Evolutionary conservation across 257 asterid genomes (phyloP).

Genomic region (Solanum lycopersicoides): DNA sequence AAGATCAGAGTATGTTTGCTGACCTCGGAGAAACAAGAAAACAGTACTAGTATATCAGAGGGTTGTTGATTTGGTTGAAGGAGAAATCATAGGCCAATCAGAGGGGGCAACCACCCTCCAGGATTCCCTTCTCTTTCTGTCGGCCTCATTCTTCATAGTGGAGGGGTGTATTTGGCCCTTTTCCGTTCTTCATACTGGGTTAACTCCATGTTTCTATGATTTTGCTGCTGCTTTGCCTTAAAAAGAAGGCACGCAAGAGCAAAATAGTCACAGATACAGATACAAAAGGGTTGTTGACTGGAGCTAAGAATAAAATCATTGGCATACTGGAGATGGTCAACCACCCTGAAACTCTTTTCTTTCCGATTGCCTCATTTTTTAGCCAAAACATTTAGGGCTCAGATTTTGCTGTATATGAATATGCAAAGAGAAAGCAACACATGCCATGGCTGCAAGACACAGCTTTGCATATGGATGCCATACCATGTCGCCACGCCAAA

Average conservation of each 20-base stretch:
- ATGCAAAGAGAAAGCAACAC: neutral
- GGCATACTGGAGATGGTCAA: neutral
- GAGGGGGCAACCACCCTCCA: neutral
- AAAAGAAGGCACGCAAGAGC: neutral
- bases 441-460: slow-evolving; percentile 19
- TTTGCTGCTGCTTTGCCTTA: neutral
- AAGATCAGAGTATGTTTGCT: neutral
- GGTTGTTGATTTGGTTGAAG: neutral
- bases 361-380: neutral
- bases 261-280: neutral
- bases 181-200: neutral
- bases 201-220: neutral
- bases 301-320: neutral
- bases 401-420: neutral
- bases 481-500: slow-evolving; percentile 10
- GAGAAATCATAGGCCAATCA: neutral
- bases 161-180: neutral
- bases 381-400: neutral
- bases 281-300: neutral
- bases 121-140: neutral
- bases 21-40: neutral
- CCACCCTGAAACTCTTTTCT: neutral
- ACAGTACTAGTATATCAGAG: neutral
- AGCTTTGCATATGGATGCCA: neutral
- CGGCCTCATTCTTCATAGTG: neutral